Evolutionary conservation across 2,329 filamentous ascomycete species (phyloP), one percentile per base, ranked within the genome.

Genomic region (Aureobasidium namibiae): DNA sequence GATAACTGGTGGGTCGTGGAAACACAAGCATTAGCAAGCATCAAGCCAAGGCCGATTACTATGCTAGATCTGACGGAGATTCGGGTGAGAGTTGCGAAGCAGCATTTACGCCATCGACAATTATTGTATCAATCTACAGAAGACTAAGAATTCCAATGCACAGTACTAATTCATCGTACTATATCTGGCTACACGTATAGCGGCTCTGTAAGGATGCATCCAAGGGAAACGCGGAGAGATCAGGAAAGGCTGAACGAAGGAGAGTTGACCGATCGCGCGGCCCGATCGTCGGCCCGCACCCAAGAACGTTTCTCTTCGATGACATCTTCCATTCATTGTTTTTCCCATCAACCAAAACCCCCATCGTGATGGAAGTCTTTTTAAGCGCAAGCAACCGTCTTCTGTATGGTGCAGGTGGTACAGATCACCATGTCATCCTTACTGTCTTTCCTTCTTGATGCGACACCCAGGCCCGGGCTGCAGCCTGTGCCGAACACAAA

Each of bases 401-500:
- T 31, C 18, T 45, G 52, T 31, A 56, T 34, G 39, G 29, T 26
- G 31, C 38, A 56, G 26, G 39, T 36, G 41, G 52, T 45, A 44
- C 52, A 56, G 31, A 56, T 44, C 33, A 57, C n/a, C 54, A 57
- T 57, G 54, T 21, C 36, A 21, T 42, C 21, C 33, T 6, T 57
- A 46, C 18, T 59, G 4, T 18, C 34, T 24, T 24, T 24, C 14
- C 21, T 59, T 8, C 41, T 54, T 21, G 59, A 53, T 23, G 41
- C 59, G 26, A 56, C 48, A 61, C 72, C 71, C 18, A 65, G 73
- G 48, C 68, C 72, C 34, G 74, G 72, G 33, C 67, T 77, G 31
- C 70, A 72, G 46, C 73, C 73, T 1, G 71, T 76, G 44, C 73
- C 74, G n/a, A 71, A 70, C 23, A 75, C 72, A 4, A 69, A 63